phyloP scores from a whole-genome alignment of 495 filamentous ascomycete genomes.

The Xylaria bambusicola region DNA sequence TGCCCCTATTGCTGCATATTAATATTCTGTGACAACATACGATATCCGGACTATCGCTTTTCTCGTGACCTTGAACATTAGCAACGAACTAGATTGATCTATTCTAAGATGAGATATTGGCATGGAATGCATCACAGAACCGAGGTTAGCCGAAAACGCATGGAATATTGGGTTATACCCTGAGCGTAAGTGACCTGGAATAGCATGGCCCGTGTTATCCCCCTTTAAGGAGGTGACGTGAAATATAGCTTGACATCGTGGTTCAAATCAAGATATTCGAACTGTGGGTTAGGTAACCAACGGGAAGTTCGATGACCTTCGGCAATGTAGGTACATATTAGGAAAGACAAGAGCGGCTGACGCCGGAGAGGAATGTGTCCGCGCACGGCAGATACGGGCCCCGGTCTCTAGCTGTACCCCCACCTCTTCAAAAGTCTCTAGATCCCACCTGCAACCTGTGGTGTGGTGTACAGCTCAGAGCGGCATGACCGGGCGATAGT shows the following conservation, averaged over 20 bases:
- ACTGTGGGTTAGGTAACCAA: slow-evolving; percentile 16
- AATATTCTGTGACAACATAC: neutral
- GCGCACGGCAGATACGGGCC: too few relatives aligned
- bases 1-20: too few relatives aligned
- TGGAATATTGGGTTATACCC: neutral
- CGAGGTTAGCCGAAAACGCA: neutral
- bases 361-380: too few relatives aligned
- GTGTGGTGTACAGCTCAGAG: neutral
- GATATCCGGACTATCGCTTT: neutral
- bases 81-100: neutral
- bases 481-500: slow-evolving; percentile 6
- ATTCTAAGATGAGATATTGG: too few relatives aligned
- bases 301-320: neutral
- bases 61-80: neutral
- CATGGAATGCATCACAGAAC: neutral
- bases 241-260: neutral
- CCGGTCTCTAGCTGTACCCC: too few relatives aligned
- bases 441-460: too few relatives aligned
- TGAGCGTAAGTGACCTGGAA: neutral
- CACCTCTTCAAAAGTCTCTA: too few relatives aligned
- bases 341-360: too few relatives aligned
- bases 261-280: neutral
- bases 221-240: neutral
- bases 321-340: slow-evolving; percentile 7
- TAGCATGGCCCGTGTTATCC: neutral